Conservation (phyloP, 352 stramenopile species). For the Phytophthora idaei region DNA sequence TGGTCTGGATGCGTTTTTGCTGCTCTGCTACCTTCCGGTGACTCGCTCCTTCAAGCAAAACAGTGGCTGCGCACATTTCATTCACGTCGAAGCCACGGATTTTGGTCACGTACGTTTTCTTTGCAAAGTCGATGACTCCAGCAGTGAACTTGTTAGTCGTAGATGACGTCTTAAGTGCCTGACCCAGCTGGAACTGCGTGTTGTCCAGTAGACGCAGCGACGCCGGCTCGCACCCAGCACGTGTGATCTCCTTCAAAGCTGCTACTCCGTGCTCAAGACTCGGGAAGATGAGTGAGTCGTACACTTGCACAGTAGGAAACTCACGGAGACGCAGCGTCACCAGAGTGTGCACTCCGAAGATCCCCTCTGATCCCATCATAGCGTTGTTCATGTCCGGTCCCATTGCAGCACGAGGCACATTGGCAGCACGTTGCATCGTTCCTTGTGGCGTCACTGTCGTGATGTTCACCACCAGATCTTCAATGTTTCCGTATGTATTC, state of each 20-base stretch:
- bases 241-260: conserved; percentile 82
- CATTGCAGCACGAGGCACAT: conserved; percentile 82
- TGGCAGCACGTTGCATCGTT: conserved; percentile 57
- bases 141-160: conserved; percentile 48
- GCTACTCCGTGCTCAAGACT: conserved; percentile 80
- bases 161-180: conserved; percentile 84
- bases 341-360: conserved; percentile 93
- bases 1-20: conserved; percentile 59
- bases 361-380: conserved; percentile 93
- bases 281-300: conserved; percentile 93
- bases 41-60: conserved; percentile 86
- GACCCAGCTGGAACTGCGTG: conserved; percentile 94
- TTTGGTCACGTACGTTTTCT: conserved; percentile 87
- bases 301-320: conserved; percentile 77
- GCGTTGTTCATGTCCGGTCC: conserved; percentile 91
- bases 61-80: conserved; percentile 85
- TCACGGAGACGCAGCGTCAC: conserved; percentile 92
- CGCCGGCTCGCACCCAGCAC: conserved; percentile 72
- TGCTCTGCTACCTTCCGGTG: conserved; percentile 47
- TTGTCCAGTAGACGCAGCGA: conserved; percentile 95
- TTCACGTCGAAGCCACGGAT: conserved; percentile 75
- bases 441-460: conserved; percentile 73
- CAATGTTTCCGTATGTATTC: conserved; percentile 95
- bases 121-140: conserved; percentile 72
- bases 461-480: conserved; percentile 91